Conservation (phyloP, 805 yeast species). For the Teunomyces atbi region DNA sequence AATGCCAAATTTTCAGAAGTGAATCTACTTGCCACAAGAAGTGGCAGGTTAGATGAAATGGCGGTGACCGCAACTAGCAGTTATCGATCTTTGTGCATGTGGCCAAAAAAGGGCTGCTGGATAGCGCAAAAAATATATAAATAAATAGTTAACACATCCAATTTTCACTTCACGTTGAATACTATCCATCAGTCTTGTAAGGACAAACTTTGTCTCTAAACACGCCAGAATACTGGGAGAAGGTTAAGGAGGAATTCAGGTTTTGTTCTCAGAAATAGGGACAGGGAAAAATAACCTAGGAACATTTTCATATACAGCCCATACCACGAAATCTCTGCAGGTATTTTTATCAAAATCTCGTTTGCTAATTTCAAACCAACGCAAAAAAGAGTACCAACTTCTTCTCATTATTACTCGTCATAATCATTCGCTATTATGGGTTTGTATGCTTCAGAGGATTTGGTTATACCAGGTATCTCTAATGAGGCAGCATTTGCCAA, state of each 20-base stretch:
- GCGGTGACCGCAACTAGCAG: not conserved
- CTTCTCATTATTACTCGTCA: not conserved
- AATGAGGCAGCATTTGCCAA: not conserved
- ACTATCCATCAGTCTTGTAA: too few relatives aligned
- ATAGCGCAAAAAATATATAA: not conserved
- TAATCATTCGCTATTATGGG: not conserved
- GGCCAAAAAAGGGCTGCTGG: not conserved
- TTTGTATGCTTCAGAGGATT: not conserved
- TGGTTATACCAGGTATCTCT: slow-evolving; percentile 6
- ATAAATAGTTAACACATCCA: too few relatives aligned
- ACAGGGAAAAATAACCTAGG: too few relatives aligned
- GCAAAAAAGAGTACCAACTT: not conserved
- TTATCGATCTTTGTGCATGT: not conserved
- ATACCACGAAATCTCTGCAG: not conserved
- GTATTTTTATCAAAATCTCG: not conserved
- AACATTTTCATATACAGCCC: too few relatives aligned
- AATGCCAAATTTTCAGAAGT: not conserved
- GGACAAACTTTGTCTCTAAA: too few relatives aligned
- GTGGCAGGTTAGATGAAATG: not conserved
- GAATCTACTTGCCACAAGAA: not conserved
- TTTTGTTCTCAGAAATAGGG: too few relatives aligned
- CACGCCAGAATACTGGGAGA: too few relatives aligned
- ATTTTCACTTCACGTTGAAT: too few relatives aligned
- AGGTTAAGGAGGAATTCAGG: too few relatives aligned
- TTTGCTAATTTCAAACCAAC: slow-evolving; percentile 1